Percentiles rank a stretch among this genome's conserved stretches.
phyloP scores from a whole-genome alignment of 2,329 filamentous ascomycete genomes.

The Ceratocystis albifundus region DNA sequence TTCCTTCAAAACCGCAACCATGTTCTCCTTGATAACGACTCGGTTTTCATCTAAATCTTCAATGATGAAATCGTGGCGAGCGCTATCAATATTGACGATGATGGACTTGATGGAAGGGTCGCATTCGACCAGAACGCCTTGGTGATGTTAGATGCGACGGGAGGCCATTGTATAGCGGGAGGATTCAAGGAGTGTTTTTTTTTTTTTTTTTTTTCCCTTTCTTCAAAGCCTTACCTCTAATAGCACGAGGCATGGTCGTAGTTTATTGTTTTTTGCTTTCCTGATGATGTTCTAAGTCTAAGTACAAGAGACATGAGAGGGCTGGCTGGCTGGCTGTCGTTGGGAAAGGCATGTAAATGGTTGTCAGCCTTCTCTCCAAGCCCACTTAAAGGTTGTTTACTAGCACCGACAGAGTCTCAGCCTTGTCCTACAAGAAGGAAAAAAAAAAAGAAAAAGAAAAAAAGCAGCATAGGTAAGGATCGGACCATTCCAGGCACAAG shows the following conservation, averaged over 20 bases:
- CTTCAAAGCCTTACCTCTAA: conserved; percentile 37
- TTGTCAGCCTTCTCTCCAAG: neutral
- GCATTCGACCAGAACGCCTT: conserved; percentile 66
- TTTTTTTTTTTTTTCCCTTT: too few relatives aligned
- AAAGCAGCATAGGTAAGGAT: conserved; percentile 11
- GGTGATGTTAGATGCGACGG: conserved; percentile 21
- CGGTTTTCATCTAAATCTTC: conserved; percentile 70
- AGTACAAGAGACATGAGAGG: neutral
- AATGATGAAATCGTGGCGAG: conserved; percentile 62
- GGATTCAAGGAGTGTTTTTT: too few relatives aligned
- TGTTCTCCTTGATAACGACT: conserved; percentile 62
- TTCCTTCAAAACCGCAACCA: conserved; percentile 54
- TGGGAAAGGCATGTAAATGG: too few relatives aligned
- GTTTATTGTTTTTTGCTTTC: neutral
- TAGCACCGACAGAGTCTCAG: neutral
- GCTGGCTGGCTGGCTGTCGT: neutral
- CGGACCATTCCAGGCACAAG: conserved; percentile 5
- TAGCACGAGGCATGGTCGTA: conserved; percentile 44
- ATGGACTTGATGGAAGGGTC: conserved; percentile 83
- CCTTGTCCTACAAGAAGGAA: neutral
- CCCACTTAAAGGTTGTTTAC: neutral
- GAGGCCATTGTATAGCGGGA: neutral
- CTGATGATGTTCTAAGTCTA: neutral
- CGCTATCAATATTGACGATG: conserved; percentile 62
- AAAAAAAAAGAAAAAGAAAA: too few relatives aligned